A percentile compares a stretch with the other conserved stretches of the same genome.
Evolutionary conservation across 2,329 filamentous ascomycete genomes (phyloP).

Genomic region (Penicillium sp.): DNA sequence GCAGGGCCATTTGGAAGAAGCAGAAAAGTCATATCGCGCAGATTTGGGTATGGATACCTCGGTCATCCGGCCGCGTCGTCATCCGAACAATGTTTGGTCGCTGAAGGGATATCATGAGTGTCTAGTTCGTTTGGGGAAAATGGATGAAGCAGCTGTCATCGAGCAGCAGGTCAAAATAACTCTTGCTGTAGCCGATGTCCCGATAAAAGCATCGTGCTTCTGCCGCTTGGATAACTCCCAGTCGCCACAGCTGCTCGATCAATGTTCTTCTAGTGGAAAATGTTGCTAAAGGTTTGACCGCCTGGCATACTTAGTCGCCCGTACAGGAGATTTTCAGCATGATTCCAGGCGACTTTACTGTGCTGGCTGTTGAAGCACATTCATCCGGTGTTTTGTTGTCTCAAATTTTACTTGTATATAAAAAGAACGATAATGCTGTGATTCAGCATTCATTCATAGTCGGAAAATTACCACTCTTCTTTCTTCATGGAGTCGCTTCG

Average conservation of each 20-base stretch:
- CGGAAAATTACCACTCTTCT: no score
- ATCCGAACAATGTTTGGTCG: constrained; percentile 72
- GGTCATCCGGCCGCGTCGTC: constrained; percentile 60
- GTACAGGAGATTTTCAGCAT: no score
- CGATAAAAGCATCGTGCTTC: constrained; percentile 57
- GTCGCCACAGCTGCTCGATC: constrained; percentile 3
- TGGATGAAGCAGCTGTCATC: constrained; percentile 46
- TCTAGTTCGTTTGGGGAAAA: constrained; percentile 52
- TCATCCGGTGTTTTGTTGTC: no score
- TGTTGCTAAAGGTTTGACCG: neutral
- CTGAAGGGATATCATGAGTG: constrained; percentile 71
- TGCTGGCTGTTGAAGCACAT: no score
- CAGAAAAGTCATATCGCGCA: constrained; percentile 55
- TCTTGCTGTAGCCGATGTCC: constrained; percentile 57
- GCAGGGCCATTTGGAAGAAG: constrained; percentile 57
- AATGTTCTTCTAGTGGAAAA: neutral
- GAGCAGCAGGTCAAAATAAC: constrained; percentile 50
- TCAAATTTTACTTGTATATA: no score
- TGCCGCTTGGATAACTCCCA: constrained; percentile 40
- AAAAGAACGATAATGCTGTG: no score
- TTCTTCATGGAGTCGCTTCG: no score
- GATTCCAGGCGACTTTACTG: no score
- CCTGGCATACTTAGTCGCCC: no score
- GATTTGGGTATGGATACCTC: constrained; percentile 59
- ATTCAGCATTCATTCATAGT: no score